Evolutionary conservation across 2,329 filamentous ascomycete species (phyloP).

Genomic region (Chaetoscypha palmicola): DNA sequence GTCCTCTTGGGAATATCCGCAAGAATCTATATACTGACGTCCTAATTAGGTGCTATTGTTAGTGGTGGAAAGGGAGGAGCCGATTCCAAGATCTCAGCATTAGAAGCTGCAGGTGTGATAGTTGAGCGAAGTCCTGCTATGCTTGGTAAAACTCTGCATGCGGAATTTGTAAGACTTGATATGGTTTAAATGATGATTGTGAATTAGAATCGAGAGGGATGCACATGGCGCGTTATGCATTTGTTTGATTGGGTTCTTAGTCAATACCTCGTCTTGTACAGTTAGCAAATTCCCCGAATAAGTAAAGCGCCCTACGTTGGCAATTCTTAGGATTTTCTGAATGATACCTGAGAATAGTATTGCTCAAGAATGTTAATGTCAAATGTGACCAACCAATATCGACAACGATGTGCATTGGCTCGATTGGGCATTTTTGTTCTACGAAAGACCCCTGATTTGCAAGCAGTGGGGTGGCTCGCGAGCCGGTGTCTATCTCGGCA

Average conservation of each 20-base stretch:
- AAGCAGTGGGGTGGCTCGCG: no score
- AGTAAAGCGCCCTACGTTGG: slow-evolving; percentile 6
- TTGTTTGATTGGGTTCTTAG: slow-evolving; percentile 24
- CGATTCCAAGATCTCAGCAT: slow-evolving; percentile 94
- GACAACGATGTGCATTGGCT: no score
- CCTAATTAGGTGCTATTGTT: slow-evolving; percentile 72
- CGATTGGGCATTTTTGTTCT: no score
- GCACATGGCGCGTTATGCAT: slow-evolving; percentile 27
- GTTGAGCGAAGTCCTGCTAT: slow-evolving; percentile 91
- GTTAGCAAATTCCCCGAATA: slow-evolving; percentile 25
- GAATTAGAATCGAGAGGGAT: slow-evolving; percentile 19
- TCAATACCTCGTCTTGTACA: slow-evolving; percentile 32
- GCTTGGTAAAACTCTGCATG: slow-evolving; percentile 88
- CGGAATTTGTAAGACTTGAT: slow-evolving; percentile 93
- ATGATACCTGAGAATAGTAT: no score
- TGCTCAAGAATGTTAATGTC: background rate
- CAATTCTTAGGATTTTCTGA: background rate
- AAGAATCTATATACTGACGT: no score
- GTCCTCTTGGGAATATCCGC: no score
- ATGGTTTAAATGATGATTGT: slow-evolving; percentile 57
- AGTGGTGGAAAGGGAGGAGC: slow-evolving; percentile 96
- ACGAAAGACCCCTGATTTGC: no score
- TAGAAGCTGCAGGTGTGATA: slow-evolving; percentile 88
- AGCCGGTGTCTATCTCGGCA: no score
- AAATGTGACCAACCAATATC: background rate